Conservation (phyloP, 2,329 filamentous ascomycete species). For the Verticillium dahliae region DNA sequence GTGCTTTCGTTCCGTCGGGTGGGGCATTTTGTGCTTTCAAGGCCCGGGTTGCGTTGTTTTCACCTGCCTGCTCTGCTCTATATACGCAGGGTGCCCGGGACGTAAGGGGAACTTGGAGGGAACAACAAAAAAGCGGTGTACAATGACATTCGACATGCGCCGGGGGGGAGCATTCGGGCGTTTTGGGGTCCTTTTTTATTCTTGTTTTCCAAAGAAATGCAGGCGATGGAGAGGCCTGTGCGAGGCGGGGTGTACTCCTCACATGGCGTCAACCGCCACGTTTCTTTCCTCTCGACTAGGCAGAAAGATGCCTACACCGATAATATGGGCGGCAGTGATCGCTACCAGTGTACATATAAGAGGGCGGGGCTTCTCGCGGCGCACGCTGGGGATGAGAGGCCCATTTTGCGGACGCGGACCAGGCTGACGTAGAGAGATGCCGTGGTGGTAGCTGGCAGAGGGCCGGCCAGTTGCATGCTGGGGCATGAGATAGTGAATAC, state of each 20-base stretch:
- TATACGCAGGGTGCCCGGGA: neutral
- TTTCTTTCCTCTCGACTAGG: neutral
- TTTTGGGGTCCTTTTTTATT: neutral
- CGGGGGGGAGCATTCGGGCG: neutral
- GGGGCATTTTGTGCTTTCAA: neutral
- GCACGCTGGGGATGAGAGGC: conserved; percentile 1
- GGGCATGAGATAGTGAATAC: neutral
- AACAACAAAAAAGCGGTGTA: neutral
- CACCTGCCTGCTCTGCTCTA: neutral
- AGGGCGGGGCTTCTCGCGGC: neutral
- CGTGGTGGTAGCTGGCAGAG: neutral
- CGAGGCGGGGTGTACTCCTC: neutral
- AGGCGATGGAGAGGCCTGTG: neutral
- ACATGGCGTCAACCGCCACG: neutral
- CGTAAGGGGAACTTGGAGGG: neutral
- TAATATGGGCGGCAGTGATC: neutral
- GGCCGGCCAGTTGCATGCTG: neutral
- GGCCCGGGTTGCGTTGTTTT: neutral
- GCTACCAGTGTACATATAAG: conserved; percentile 8
- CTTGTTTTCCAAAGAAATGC: neutral
- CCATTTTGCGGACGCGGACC: neutral
- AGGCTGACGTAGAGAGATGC: neutral
- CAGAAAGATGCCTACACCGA: neutral
- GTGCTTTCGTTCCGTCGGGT: neutral
- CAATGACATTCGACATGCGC: neutral